These are phyloP conservation scores for Tulasnella sp. DNA, from an alignment of 768 basidiomycete genomes.

Conservation along the genomic window DNA sequence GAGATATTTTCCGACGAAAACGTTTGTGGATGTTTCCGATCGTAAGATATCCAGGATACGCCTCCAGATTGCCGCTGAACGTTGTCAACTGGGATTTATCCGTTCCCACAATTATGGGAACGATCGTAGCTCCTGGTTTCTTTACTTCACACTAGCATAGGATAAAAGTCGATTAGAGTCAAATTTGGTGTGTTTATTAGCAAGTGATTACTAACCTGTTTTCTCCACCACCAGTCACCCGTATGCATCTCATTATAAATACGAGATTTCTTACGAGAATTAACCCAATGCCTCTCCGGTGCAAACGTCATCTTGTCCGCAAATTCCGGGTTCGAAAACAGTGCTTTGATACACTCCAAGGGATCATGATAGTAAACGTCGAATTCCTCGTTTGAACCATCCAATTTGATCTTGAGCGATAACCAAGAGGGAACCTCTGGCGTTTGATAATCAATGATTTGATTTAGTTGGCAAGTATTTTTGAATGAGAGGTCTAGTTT, in stretches of 20 bases:
- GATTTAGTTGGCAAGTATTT: too few relatives aligned
- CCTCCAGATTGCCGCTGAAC: constrained; percentile 30
- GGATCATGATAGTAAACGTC: constrained; percentile 29
- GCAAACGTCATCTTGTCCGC: constrained; percentile 23
- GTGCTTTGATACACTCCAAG: constrained; percentile 27
- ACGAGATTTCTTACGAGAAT: constrained; percentile 20
- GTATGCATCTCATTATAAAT: constrained; percentile 36
- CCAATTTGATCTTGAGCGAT: too few relatives aligned
- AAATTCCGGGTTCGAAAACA: constrained; percentile 29
- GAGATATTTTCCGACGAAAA: constrained; percentile 28
- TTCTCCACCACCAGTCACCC: constrained; percentile 40
- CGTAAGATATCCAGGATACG: constrained; percentile 36
- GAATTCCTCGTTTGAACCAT: constrained; percentile 16
- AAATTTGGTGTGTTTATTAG: too few relatives aligned
- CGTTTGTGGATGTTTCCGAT: constrained; percentile 34
- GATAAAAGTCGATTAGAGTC: too few relatives aligned
- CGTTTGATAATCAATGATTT: too few relatives aligned
- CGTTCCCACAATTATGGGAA: constrained; percentile 35
- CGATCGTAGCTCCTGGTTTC: constrained; percentile 26
- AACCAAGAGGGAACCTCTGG: too few relatives aligned
- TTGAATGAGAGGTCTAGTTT: too few relatives aligned
- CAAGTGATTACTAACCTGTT: constrained; percentile 28
- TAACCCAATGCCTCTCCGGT: constrained; percentile 30
- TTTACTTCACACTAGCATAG: too few relatives aligned
- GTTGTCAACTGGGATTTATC: constrained; percentile 34